Evolutionary conservation across 331 rosid genomes (phyloP), one percentile per base, ranked within the genome.

Genomic region (Ulmus americana): DNA sequence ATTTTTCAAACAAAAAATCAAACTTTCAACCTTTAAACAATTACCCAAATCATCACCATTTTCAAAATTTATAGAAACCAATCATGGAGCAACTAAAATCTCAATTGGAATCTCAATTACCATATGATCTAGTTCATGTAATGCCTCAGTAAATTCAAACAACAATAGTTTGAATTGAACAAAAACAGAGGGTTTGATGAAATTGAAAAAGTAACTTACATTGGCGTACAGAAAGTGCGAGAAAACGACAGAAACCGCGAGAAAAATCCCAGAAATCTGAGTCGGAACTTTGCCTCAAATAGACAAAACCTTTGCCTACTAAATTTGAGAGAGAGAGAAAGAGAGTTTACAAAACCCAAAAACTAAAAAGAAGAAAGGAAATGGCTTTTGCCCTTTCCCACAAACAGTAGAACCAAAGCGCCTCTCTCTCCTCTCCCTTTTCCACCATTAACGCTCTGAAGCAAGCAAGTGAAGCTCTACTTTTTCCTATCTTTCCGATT

Each of bases 181-280:
- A 38, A 2, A 60, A 15, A 0, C 39, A 53, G 1, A 42, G 65
- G 15, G n/a, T 28, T 6, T 14, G 48, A 70, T 51, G 55, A 53
- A 67, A 40, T 76, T 40, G 68, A 68, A 1, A 64, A 72, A 65
- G 59, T n/a, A 43, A 71, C 85, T 83, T 83, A 80, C 85, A 74
- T 62, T 65, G 79, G 64, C 61, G 56, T 64, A 39, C 42, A 66
- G 38, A 45, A 59, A 38, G 38, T 41, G 48, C 56, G 55, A 68
- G 59, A 75, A 68, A 64, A 52, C 44, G 46, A 56, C 44, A 55
- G 59, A 58, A 60, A 61, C 45, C 48, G 64, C 12, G 58, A 54
- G 15, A 62, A 66, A 66, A 60, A 64, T 28, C 43, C 51, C 11
- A 53, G 39, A 61, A 74, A 65, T 41, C 66, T 74, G 18, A 49